A percentile compares a stretch with the other conserved stretches of the same genome.
Conservation (phyloP, 257 asterid species). For the Capsicum baccatum region DNA sequence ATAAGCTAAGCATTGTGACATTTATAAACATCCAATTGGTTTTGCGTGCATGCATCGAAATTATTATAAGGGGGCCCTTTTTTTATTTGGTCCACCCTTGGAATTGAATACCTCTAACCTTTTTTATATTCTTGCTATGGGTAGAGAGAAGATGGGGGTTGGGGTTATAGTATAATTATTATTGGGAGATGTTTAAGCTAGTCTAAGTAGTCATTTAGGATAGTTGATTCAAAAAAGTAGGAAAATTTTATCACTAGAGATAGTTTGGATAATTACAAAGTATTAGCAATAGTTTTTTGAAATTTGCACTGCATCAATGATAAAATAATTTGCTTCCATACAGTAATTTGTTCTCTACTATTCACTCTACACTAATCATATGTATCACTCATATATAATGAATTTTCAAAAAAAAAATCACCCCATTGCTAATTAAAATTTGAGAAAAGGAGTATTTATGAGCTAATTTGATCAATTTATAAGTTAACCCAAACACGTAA, state of each 20-base stretch:
- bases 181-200: neutral
- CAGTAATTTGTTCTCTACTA: no score
- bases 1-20: constrained; percentile 44
- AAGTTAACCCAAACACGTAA: neutral
- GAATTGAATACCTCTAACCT: constrained; percentile 36
- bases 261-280: no score
- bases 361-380: no score
- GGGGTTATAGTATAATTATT: neutral
- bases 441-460: neutral
- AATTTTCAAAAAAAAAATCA: no score
- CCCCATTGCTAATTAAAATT: neutral
- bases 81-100: constrained; percentile 50
- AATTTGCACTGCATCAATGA: no score
- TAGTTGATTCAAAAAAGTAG: neutral
- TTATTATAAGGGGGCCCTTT: constrained; percentile 31
- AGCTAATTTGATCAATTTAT: neutral
- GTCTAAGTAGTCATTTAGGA: neutral
- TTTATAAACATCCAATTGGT: constrained; percentile 50
- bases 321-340: no score
- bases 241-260: no score
- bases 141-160: neutral
- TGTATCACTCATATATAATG: no score
- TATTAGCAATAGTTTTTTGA: no score
- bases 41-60: constrained; percentile 56
- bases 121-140: neutral